Evolutionary conservation across 2,329 filamentous ascomycete species (phyloP), one percentile per base, ranked within the genome.

Genomic region (Penicillium glabrum): DNA sequence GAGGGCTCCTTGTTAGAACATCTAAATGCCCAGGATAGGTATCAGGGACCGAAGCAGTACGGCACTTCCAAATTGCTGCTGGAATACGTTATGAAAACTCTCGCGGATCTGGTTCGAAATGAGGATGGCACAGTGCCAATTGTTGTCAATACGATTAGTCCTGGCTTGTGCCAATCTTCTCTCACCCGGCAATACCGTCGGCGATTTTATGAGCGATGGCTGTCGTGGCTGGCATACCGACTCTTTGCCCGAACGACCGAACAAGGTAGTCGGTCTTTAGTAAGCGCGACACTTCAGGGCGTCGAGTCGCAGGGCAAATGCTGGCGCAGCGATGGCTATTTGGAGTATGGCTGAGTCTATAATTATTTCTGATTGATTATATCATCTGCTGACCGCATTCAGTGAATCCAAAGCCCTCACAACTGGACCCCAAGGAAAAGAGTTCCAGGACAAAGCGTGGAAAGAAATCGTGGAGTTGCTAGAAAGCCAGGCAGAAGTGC

Each of bases 121-220:
- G 65, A 72, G 1, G 67, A 74, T 35, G 74, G 75, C 5, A 69
- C 69, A 2, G 58, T 73, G 5, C 68, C 71, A 9, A 70, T 81
- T 9, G 73, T 80, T 35, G 69, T 80, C 56, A 80, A 78, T 46
- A 76, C 77, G 0, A 67, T 73, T 5, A 79, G 77, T 56, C 79
- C 79, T 1, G 79, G 78, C 1, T 64, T 79, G 29, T 80, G 77
- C 60, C 68, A 61, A 19, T 77, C 78, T 4, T 71, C 74, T 11
- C 68, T 80, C 7, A 72, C 72, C 3, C 73, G 78, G 9, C 69
- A 79, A 43, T 79, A 72, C 39, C 39, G n/a, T 50, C 67, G 69
- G 39, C 61, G 63, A 31, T 71, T 72, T 60, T 70, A 72, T 54
- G 69, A 73, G 57, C 68, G 69, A 33, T 70, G 67, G 59, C 46